These are phyloP conservation scores for Euptelea pleiosperma DNA, from an alignment of 164 flowering plant genomes.

Conservation along the genomic window DNA sequence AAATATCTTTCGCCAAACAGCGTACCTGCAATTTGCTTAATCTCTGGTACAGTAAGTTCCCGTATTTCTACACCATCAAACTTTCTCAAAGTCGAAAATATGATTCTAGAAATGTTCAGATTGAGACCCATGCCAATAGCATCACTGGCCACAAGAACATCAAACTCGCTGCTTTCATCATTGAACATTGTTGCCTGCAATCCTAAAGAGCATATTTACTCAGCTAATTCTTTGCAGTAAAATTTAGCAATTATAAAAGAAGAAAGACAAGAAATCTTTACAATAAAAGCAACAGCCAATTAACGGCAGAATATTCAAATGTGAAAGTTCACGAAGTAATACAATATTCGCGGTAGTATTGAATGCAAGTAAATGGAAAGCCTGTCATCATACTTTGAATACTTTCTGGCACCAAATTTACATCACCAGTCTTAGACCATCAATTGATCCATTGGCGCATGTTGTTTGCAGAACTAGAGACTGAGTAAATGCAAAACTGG, in stretches of 20 bases:
- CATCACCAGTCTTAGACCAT: too few species aligned
- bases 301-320: too few species aligned
- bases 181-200: slow-evolving; percentile 96
- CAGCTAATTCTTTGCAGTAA: slow-evolving; percentile 15
- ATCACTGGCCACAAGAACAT: slow-evolving; percentile 98
- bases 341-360: too few species aligned
- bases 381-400: too few species aligned
- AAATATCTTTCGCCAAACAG: not conserved
- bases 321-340: too few species aligned
- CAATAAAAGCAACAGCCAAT: not conserved
- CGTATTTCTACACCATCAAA: slow-evolving; percentile 74
- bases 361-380: too few species aligned
- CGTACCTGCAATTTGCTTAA: slow-evolving; percentile 95
- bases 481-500: too few species aligned
- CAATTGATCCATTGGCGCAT: too few species aligned
- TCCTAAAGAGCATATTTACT: slow-evolving; percentile 39
- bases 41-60: slow-evolving; percentile 74
- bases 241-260: not conserved
- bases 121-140: slow-evolving; percentile 99
- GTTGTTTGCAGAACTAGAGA: too few species aligned
- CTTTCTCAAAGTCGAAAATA: slow-evolving; percentile 76
- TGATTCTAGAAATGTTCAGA: slow-evolving; percentile 84
- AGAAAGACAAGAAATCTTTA: not conserved
- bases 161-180: slow-evolving; percentile 81
- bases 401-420: too few species aligned